Percentiles rank a stretch among this genome's conserved stretches.
These are phyloP conservation scores for Cynara cardunculus DNA, from an alignment of 129 eudicot species.

Conservation along the genomic window DNA sequence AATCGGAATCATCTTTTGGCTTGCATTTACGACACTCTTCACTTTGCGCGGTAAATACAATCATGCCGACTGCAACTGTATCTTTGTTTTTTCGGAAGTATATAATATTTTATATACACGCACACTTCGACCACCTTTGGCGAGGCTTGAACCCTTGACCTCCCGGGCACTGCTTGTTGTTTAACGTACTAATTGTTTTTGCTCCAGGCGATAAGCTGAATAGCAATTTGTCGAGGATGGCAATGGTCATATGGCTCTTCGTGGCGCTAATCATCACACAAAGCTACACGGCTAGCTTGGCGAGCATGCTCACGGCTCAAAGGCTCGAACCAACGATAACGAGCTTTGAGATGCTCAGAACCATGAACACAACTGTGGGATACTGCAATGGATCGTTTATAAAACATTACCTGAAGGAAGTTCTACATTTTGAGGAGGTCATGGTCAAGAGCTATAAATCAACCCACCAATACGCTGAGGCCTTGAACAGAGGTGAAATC, in stretches of 20 bases:
- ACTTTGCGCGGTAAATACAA: conserved; percentile 37
- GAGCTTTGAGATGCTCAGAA: conserved; percentile 33
- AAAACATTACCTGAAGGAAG: conserved; percentile 10
- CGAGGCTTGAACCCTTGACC: not conserved
- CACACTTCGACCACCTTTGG: too few species aligned
- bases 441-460: conserved; percentile 23
- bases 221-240: conserved; percentile 52
- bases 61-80: not conserved
- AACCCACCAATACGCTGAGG: conserved; percentile 27
- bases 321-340: conserved; percentile 38
- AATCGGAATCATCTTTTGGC: conserved; percentile 37
- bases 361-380: conserved; percentile 35
- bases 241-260: conserved; percentile 50
- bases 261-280: conserved; percentile 51
- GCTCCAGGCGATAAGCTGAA: conserved; percentile 34
- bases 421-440: conserved; percentile 11
- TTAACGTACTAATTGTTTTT: not conserved
- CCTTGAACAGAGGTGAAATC: conserved; percentile 35
- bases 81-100: not conserved
- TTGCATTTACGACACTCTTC: conserved; percentile 44
- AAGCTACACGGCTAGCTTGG: conserved; percentile 66
- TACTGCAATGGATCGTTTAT: conserved; percentile 36
- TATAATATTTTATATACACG: not conserved
- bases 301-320: conserved; percentile 58
- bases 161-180: not conserved